These are phyloP conservation scores for Sporothrix pallida DNA, from an alignment of 2,329 filamentous ascomycete species.

Conservation along the genomic window DNA sequence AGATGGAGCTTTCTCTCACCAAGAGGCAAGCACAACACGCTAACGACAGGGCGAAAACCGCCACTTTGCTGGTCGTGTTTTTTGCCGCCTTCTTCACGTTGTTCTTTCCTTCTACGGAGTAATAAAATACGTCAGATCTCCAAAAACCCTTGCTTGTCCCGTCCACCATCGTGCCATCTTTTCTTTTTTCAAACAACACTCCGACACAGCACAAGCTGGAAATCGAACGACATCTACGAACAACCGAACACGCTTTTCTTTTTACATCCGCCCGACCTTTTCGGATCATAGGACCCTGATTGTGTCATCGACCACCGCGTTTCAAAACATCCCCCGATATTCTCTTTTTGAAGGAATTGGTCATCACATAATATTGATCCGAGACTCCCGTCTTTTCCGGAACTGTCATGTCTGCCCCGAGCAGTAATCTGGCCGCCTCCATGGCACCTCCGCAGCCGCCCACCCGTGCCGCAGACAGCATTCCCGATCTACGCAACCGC, in stretches of 20 bases:
- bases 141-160: background rate
- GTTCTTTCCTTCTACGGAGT: background rate
- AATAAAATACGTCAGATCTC: conserved; percentile 17
- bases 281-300: background rate
- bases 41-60: background rate
- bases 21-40: background rate
- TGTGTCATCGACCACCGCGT: background rate
- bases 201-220: background rate
- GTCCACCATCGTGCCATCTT: conserved; percentile 12
- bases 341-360: too few species aligned
- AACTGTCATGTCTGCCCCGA: conserved; percentile 4
- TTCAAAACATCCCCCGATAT: background rate
- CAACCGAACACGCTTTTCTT: background rate
- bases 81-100: background rate
- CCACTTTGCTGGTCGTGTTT: background rate
- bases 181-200: conserved; percentile 20
- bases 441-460: background rate
- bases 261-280: background rate
- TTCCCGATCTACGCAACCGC: conserved; percentile 60
- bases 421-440: conserved; percentile 15
- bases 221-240: background rate
- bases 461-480: conserved; percentile 36
- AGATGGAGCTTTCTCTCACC: conserved; percentile 6
- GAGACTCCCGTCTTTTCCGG: too few species aligned
- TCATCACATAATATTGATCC: too few species aligned